Evolutionary conservation across 2,329 filamentous ascomycete genomes (phyloP), one percentile per base, ranked within the genome.

Genomic region (Cryphonectria nitschkei): DNA sequence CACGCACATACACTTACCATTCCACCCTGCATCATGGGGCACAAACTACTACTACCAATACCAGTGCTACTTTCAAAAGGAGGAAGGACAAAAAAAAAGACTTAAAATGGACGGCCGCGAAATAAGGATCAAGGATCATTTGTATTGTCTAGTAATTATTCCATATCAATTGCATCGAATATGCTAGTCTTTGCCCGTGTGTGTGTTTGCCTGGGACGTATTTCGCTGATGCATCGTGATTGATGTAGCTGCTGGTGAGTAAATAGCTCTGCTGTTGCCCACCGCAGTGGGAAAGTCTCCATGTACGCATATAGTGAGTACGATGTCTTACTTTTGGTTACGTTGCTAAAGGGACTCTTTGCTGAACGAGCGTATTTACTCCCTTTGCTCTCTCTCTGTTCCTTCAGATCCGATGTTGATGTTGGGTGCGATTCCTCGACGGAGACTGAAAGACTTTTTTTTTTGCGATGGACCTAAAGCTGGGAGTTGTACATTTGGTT

Each of bases 61-160:
- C 14, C 19, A 61, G 14, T 29, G 37, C 29, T 37, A 37, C 16
- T 22, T 22, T 34, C 26, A 41, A 46, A 46, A 32, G 26, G n/a
- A 46, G 34, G 58, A 29, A 7, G 66, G 54, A 52, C n/a, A 29
- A 43, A 60, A n/a, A 26, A 34, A 50, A 8, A 22, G 26, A 34
- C 26, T 26, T 34, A 46, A 13, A 43, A 50, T 22, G 46, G 16
- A 50, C 22, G 46, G 46, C 46, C 46, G 46, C 46, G 46, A 11
- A 29, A 39, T 37, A 32, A n/a, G 37, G 61, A 64, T 39, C 9
- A 37, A n/a, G 58, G 58, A 39, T 39, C n/a, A 61, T 61, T 61
- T 61, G 58, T 61, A 61, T 61, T 61, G 32, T 61, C 32, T 61
- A 61, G 58, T 61, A 39, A 39, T 61, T 39, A 61, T 61, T 39